Evolutionary conservation across 202 grass and related monocot species (phyloP).

Genomic region (Carex arenaria): DNA sequence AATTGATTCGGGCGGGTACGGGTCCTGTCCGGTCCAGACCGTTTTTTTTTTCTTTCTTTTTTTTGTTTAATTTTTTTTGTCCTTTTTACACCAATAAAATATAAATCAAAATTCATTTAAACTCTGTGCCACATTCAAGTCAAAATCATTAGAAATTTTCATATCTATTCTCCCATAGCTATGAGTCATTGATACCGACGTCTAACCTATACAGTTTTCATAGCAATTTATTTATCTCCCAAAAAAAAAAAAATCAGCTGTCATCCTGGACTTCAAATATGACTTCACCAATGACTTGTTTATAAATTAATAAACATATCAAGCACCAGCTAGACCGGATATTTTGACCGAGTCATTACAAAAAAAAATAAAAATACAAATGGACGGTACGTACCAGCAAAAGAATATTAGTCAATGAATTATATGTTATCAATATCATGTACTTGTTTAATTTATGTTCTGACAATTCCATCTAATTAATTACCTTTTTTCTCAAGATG

Average conservation of each 20-base stretch:
- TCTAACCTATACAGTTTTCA: not conserved
- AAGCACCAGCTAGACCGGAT: not conserved
- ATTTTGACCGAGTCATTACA: not conserved
- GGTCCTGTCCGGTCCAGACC: too few species aligned
- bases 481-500: too few species aligned
- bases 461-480: not conserved
- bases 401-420: not conserved
- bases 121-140: not conserved
- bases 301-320: not conserved
- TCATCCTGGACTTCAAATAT: conserved; percentile 1
- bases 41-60: too few species aligned
- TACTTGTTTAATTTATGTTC: not conserved
- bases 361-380: not conserved
- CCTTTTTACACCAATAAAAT: too few species aligned
- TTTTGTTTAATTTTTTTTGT: too few species aligned
- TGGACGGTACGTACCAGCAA: not conserved
- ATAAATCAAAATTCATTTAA: too few species aligned
- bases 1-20: too few species aligned
- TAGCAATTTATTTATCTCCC: not conserved
- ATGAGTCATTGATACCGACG: not conserved
- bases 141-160: not conserved
- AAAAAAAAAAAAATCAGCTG: not conserved
- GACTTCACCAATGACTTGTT: not conserved
- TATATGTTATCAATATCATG: not conserved
- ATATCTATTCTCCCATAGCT: not conserved